Conservation (phyloP, 2,329 filamentous ascomycete genomes). For the Hymenoscyphus occultus region DNA sequence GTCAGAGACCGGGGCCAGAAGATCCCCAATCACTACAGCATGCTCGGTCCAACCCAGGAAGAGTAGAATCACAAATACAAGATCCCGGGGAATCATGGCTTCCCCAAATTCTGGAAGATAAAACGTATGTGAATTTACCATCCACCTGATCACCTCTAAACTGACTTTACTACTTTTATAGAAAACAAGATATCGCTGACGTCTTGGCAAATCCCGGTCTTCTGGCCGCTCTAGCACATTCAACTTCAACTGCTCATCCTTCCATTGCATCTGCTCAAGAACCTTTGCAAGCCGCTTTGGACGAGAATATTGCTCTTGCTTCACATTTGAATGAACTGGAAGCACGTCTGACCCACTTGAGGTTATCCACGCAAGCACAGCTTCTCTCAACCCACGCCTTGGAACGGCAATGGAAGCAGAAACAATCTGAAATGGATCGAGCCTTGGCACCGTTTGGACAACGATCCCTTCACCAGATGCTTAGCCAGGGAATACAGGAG, state of each 20-base stretch:
- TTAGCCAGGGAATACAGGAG: constrained; percentile 74
- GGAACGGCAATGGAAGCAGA: constrained; percentile 87
- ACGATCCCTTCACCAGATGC: constrained; percentile 77
- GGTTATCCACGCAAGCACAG: constrained; percentile 72
- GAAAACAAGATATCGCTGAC: constrained; percentile 74
- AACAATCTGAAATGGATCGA: constrained; percentile 84
- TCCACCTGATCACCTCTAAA: constrained; percentile 16
- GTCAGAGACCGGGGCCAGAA: constrained; percentile 21
- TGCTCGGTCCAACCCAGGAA: constrained; percentile 25
- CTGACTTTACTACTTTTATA: constrained; percentile 37
- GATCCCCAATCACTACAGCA: constrained; percentile 25
- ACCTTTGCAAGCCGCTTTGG: constrained; percentile 61
- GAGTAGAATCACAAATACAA: constrained; percentile 41
- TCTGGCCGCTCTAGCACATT: constrained; percentile 71
- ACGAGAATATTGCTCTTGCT: constrained; percentile 70
- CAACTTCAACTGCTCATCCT: constrained; percentile 65
- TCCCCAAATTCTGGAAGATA: constrained; percentile 72
- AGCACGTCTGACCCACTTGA: constrained; percentile 53
- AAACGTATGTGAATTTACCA: constrained; percentile 60
- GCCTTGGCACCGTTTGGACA: constrained; percentile 83
- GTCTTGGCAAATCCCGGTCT: constrained; percentile 63
- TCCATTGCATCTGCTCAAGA: constrained; percentile 65
- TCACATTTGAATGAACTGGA: constrained; percentile 60
- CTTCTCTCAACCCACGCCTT: constrained; percentile 80
- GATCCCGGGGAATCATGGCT: constrained; percentile 75